Percentiles rank a stretch among this genome's conserved stretches.
Evolutionary conservation across 2,329 filamentous ascomycete genomes (phyloP).

Genomic region (Dactylonectria macrodidyma): DNA sequence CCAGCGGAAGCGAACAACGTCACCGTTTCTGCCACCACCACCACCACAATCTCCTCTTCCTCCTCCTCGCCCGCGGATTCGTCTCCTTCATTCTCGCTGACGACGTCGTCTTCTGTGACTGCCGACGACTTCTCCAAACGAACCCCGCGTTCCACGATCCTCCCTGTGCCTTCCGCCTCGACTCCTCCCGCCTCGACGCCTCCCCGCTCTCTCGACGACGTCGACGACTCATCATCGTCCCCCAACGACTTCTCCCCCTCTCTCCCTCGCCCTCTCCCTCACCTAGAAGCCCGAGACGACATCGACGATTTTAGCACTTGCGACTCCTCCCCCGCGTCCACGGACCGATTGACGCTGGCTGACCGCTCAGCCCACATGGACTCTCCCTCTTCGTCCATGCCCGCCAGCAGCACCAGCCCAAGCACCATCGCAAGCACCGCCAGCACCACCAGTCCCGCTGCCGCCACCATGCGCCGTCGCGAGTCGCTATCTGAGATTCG

Average conservation of each 20-base stretch:
- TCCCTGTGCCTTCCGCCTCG: neutral
- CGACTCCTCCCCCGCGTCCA: slow-evolving; percentile 23
- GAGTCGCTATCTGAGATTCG: slow-evolving; percentile 71
- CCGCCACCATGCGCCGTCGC: slow-evolving; percentile 57
- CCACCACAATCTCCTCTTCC: slow-evolving; percentile 3
- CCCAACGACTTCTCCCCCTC: slow-evolving; percentile 11
- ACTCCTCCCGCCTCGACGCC: slow-evolving; percentile 12
- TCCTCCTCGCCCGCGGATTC: slow-evolving; percentile 27
- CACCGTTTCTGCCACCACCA: slow-evolving; percentile 40
- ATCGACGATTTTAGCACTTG: slow-evolving; percentile 13
- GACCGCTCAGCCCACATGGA: slow-evolving; percentile 26
- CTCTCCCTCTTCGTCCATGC: slow-evolving; percentile 14
- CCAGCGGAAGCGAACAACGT: slow-evolving; percentile 37
- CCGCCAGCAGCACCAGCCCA: slow-evolving; percentile 18
- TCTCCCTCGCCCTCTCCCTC: neutral
- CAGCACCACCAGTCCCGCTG: slow-evolving; percentile 9
- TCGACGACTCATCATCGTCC: neutral
- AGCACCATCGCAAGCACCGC: slow-evolving; percentile 21
- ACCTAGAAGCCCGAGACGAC: slow-evolving; percentile 20
- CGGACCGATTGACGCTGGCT: slow-evolving; percentile 28
- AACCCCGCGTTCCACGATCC: neutral
- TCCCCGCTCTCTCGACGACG: slow-evolving; percentile 6
- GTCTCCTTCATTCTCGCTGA: slow-evolving; percentile 26
- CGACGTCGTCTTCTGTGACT: slow-evolving; percentile 21
- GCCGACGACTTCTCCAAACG: slow-evolving; percentile 21